These are phyloP conservation scores for Trichopus zeylanicus DNA, from an alignment of 116 monocot genomes.

Conservation along the genomic window DNA sequence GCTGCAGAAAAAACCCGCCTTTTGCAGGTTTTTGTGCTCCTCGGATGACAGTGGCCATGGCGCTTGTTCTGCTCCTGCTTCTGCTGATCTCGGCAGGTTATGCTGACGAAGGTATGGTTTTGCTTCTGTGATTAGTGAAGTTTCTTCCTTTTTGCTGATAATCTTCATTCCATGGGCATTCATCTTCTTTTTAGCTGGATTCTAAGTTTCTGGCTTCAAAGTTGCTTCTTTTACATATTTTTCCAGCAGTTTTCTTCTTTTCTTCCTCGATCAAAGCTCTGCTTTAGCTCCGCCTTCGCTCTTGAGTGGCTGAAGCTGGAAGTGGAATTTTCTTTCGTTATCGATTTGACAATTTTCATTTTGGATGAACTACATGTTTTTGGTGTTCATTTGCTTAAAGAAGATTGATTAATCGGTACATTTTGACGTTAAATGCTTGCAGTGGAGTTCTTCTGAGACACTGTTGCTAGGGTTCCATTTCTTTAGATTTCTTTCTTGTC, in stretches of 20 bases:
- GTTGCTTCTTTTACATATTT: background rate
- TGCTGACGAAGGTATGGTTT: slow-evolving; percentile 49
- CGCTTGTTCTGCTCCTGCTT: slow-evolving; percentile 21
- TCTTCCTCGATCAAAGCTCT: background rate
- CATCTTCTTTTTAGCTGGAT: background rate
- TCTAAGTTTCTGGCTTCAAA: background rate
- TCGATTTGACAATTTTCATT: no score
- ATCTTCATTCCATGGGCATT: background rate
- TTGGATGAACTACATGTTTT: background rate
- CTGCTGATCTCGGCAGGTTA: slow-evolving; percentile 32
- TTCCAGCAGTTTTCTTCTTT: background rate
- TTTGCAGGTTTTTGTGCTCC: background rate
- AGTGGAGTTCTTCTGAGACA: no score
- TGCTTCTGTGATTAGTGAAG: background rate
- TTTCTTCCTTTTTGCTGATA: background rate
- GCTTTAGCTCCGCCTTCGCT: no score
- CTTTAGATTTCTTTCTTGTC: no score
- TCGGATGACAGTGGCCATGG: slow-evolving; percentile 15
- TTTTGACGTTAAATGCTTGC: no score
- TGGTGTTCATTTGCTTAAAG: no score
- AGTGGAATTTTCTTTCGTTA: background rate
- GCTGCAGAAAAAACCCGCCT: background rate
- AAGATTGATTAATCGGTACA: no score
- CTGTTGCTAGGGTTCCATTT: no score
- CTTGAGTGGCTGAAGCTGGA: background rate